These are phyloP conservation scores for Plasmopara viticola DNA, from an alignment of 352 stramenopile genomes.

Conservation along the genomic window DNA sequence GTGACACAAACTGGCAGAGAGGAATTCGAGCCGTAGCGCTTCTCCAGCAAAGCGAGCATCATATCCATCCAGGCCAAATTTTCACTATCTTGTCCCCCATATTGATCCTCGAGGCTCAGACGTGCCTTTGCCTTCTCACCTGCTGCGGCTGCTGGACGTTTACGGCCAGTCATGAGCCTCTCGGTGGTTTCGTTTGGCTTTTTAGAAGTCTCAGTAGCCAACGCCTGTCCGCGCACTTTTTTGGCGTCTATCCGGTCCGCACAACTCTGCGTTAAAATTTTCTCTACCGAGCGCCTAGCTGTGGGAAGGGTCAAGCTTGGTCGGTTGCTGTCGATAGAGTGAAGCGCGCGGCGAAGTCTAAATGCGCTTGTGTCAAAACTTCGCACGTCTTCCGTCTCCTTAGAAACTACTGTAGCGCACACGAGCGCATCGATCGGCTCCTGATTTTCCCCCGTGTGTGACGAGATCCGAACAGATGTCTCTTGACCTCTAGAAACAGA, in stretches of 20 bases:
- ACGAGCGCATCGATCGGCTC: conserved; percentile 13
- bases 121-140: background rate
- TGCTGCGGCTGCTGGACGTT: conserved; percentile 2
- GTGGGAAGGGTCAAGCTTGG: background rate
- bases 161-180: conserved; percentile 4
- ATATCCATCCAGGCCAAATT: conserved; percentile 85
- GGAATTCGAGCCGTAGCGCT: conserved; percentile 36
- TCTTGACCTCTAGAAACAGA: background rate
- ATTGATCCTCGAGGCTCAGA: background rate
- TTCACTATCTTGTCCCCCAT: conserved; percentile 29
- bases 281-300: too few species aligned
- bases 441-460: conserved; percentile 32
- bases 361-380: background rate
- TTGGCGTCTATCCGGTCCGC: conserved; percentile 8
- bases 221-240: conserved; percentile 2
- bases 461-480: background rate
- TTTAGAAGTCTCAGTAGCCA: background rate
- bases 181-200: conserved; percentile 1
- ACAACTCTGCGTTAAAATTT: too few species aligned
- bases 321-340: conserved; percentile 27
- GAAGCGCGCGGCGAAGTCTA: conserved; percentile 22
- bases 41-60: conserved; percentile 64
- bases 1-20: conserved; percentile 33
- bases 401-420: conserved; percentile 1
- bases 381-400: conserved; percentile 13